Conservation (phyloP, 108 stramenopile species). For the Skeletonema costatum region DNA sequence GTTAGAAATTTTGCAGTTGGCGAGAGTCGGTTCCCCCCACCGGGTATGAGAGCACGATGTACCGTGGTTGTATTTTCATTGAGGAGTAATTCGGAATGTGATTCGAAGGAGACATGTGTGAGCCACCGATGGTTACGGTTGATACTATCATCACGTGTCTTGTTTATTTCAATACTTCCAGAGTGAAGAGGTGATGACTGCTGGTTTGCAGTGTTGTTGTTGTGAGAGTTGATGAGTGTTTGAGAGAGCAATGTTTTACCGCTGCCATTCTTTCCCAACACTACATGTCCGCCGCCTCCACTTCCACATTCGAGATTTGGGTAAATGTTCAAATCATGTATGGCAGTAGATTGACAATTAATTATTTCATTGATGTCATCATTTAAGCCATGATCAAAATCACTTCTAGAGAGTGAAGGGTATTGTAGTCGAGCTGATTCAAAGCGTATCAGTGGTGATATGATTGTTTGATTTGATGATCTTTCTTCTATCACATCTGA, state of each 20-base stretch:
- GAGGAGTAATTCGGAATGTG: slow-evolving; percentile 59
- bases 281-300: slow-evolving; percentile 58
- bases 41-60: slow-evolving; percentile 50
- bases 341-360: too few species aligned
- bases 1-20: slow-evolving; percentile 73
- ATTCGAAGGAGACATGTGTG: slow-evolving; percentile 74
- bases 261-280: slow-evolving; percentile 56
- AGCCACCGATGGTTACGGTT: slow-evolving; percentile 25
- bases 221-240: slow-evolving; percentile 4
- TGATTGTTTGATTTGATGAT: background rate
- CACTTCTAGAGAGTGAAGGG: background rate
- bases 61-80: slow-evolving; percentile 32
- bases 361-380: background rate
- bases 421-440: background rate
- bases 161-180: slow-evolving; percentile 14
- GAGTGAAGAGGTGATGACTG: slow-evolving; percentile 29
- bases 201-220: background rate
- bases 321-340: slow-evolving; percentile 22
- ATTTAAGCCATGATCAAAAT: background rate
- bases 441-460: background rate
- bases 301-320: slow-evolving; percentile 28
- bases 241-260: slow-evolving; percentile 54
- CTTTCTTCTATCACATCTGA: background rate
- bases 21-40: slow-evolving; percentile 49
- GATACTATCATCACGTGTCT: background rate